Conservation (phyloP, 208 protist genomes). For the Acanthamoeba polyphaga region DNA sequence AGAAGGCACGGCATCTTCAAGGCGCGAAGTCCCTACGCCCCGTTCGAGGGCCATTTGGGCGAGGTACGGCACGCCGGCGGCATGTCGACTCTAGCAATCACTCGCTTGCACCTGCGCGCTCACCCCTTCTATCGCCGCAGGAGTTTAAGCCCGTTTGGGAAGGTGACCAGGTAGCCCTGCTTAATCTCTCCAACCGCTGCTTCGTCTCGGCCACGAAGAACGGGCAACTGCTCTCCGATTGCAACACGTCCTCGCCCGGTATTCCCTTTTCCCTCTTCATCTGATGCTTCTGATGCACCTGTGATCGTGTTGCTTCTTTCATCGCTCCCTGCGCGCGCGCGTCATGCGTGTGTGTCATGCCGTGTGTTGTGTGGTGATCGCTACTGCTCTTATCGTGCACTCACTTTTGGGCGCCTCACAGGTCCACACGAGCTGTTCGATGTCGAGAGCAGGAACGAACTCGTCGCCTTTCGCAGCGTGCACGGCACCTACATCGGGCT, state of each 20-base stretch:
- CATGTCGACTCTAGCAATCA: no score
- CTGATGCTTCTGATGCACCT: no score
- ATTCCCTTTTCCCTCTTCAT: background rate
- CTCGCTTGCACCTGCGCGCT: background rate
- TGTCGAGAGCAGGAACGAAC: slow-evolving; percentile 39
- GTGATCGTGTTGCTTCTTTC: background rate
- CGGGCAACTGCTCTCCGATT: slow-evolving; percentile 26
- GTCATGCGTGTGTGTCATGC: background rate
- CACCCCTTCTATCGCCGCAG: background rate
- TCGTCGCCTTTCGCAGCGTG: slow-evolving; percentile 28
- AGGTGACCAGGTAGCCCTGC: background rate
- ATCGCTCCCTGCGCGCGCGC: background rate
- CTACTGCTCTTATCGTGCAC: background rate
- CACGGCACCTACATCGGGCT: slow-evolving; percentile 48
- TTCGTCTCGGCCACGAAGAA: slow-evolving; percentile 38
- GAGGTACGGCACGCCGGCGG: background rate
- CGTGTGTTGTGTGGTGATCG: background rate
- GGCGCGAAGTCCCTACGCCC: slow-evolving; percentile 5
- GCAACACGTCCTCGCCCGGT: slow-evolving; percentile 41
- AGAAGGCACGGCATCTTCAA: slow-evolving; percentile 42
- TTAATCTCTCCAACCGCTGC: slow-evolving; percentile 46
- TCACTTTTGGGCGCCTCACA: background rate
- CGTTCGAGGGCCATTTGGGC: slow-evolving; percentile 18
- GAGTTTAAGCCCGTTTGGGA: slow-evolving; percentile 55
- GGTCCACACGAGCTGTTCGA: slow-evolving; percentile 50